Conservation (phyloP, 208 protist genomes). For the Endotrypanum monterogeii region DNA sequence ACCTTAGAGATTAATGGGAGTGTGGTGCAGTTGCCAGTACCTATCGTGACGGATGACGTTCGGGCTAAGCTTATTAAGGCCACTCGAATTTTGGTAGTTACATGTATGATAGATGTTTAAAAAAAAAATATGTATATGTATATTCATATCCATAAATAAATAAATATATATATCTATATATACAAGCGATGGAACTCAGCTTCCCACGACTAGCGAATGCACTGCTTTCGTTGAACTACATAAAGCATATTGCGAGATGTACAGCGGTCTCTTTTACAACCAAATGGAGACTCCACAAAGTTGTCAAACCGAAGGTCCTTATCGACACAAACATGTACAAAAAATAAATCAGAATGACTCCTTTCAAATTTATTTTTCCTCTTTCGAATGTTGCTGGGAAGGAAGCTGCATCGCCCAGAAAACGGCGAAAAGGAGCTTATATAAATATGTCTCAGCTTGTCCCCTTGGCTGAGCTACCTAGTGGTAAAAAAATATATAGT, state of each 20-base stretch:
- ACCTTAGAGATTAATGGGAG: conserved; percentile 54
- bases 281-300: not conserved
- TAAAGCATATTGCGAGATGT: not conserved
- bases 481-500: conserved; percentile 76
- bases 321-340: not conserved
- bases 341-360: conserved; percentile 4
- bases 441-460: conserved; percentile 48
- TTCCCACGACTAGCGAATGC: not conserved
- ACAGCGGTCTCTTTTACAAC: not conserved
- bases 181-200: not conserved
- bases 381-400: conserved; percentile 12
- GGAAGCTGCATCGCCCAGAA: not conserved
- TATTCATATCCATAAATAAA: not conserved
- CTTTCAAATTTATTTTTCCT: conserved; percentile 26
- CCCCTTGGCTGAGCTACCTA: conserved; percentile 57
- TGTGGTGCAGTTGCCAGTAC: conserved; percentile 35
- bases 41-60: conserved; percentile 45
- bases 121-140: not conserved
- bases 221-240: not conserved
- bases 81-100: conserved; percentile 44
- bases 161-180: not conserved
- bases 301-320: not conserved
- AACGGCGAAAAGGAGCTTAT: not conserved
- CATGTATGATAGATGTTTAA: conserved; percentile 33
- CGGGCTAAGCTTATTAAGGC: conserved; percentile 47